Percentiles rank a stretch among this genome's conserved stretches.
Evolutionary conservation across 331 rosid genomes (phyloP).

Genomic region (Prunus yedoensis): DNA sequence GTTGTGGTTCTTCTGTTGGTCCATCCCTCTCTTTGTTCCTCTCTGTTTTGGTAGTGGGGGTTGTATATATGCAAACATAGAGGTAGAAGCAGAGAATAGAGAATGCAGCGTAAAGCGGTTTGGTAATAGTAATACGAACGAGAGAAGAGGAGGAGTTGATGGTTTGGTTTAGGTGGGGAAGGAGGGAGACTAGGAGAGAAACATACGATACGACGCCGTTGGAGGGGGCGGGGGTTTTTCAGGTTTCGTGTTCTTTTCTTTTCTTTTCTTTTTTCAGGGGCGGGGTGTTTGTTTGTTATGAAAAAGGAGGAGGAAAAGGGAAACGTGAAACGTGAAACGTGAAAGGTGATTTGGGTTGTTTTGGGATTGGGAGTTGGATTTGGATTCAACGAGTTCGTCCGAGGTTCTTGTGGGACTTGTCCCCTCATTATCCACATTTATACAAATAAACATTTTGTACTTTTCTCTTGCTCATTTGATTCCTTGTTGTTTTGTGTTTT

Average conservation of each 20-base stretch:
- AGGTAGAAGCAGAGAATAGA: no score
- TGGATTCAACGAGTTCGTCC: constrained; percentile 2
- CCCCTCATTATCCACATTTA: not conserved
- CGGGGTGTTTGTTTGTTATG: not conserved
- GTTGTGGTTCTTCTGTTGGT: not conserved
- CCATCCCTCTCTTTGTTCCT: constrained; percentile 13
- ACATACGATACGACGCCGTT: constrained; percentile 15
- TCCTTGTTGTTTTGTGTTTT: not conserved
- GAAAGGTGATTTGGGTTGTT: not conserved
- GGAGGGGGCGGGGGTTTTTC: not conserved
- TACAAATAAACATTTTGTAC: not conserved
- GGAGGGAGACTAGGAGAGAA: not conserved
- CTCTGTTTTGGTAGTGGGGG: not conserved
- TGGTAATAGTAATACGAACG: not conserved
- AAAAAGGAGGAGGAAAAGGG: not conserved
- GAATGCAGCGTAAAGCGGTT: not conserved
- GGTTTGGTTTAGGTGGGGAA: not conserved
- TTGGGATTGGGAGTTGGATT: not conserved
- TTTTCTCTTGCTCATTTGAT: not conserved
- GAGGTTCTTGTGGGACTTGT: not conserved
- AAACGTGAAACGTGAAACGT: not conserved
- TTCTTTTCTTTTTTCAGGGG: not conserved
- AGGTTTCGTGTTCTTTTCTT: not conserved
- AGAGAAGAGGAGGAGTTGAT: constrained; percentile 1
- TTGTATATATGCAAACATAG: not conserved